Percentiles rank a stretch among this genome's conserved stretches.
These are phyloP conservation scores for Xerocomellus chrysenteron DNA, from an alignment of 768 basidiomycete species.

Conservation along the genomic window DNA sequence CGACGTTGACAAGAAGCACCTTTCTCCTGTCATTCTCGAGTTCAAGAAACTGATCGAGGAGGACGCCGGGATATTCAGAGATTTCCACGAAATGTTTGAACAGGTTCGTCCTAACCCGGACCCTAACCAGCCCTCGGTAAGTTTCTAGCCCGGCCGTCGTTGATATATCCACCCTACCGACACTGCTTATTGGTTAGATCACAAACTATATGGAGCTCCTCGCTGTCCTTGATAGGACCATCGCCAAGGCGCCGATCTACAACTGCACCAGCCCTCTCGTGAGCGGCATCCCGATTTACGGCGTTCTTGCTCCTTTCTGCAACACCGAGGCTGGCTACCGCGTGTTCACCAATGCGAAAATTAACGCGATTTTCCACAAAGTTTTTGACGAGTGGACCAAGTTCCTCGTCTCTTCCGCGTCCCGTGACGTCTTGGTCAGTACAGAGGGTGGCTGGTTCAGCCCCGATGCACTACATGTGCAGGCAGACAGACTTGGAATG, in stretches of 20 bases:
- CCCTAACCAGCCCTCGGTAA: background rate
- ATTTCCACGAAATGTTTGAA: slow-evolving; percentile 24
- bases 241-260: slow-evolving; percentile 15
- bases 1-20: slow-evolving; percentile 5
- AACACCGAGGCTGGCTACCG: slow-evolving; percentile 22
- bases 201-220: slow-evolving; percentile 2
- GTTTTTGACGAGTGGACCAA: slow-evolving; percentile 50
- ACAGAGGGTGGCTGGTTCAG: slow-evolving; percentile 50
- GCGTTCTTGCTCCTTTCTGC: slow-evolving; percentile 23
- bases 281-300: slow-evolving; percentile 24
- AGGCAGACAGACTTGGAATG: slow-evolving; percentile 11
- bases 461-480: slow-evolving; percentile 25
- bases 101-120: slow-evolving; percentile 9
- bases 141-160: background rate
- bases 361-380: slow-evolving; percentile 48
- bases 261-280: slow-evolving; percentile 22
- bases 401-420: slow-evolving; percentile 45
- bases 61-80: slow-evolving; percentile 16
- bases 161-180: background rate
- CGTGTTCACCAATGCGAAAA: slow-evolving; percentile 31
- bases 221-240: slow-evolving; percentile 14
- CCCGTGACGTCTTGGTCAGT: slow-evolving; percentile 40
- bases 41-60: slow-evolving; percentile 26
- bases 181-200: background rate
- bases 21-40: slow-evolving; percentile 14